A percentile compares a stretch with the other conserved stretches of the same genome.
Conservation (phyloP, 768 basidiomycete species). For the Mycena alexandri region DNA sequence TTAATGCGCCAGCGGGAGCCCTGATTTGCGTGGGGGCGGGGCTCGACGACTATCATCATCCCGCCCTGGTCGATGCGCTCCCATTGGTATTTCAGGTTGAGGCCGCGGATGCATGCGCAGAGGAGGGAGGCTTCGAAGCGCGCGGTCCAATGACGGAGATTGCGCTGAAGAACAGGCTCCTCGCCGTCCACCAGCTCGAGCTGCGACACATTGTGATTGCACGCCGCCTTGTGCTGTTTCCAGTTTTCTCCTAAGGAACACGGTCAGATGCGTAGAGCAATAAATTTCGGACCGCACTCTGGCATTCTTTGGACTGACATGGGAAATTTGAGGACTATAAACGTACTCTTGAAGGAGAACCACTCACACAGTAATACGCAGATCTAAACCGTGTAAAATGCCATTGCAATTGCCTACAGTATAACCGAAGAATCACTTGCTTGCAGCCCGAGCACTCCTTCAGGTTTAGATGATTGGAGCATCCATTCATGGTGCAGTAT, state of each 20-base stretch:
- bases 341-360: background rate
- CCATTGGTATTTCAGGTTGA: slow-evolving; percentile 10
- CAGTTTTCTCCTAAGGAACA: slow-evolving; percentile 9
- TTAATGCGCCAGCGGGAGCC: slow-evolving; percentile 23
- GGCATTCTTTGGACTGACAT: slow-evolving; percentile 8
- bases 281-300: background rate
- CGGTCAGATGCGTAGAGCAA: background rate
- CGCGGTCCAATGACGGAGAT: slow-evolving; percentile 20
- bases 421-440: background rate
- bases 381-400: background rate
- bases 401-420: background rate
- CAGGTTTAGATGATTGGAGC: too few species aligned
- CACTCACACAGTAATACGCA: slow-evolving; percentile 5
- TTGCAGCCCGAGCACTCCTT: background rate
- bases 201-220: slow-evolving; percentile 12
- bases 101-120: slow-evolving; percentile 3
- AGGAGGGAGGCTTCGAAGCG: slow-evolving; percentile 22
- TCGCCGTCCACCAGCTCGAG: background rate
- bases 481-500: too few species aligned
- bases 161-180: slow-evolving; percentile 10
- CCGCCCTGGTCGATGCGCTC: slow-evolving; percentile 21
- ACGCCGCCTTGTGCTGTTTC: slow-evolving; percentile 21
- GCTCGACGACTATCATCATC: slow-evolving; percentile 5
- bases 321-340: too few species aligned
- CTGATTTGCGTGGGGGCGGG: slow-evolving; percentile 16